These are phyloP conservation scores for Tuctoria greenei DNA, from an alignment of 176 grass and related monocot genomes.

Conservation along the genomic window DNA sequence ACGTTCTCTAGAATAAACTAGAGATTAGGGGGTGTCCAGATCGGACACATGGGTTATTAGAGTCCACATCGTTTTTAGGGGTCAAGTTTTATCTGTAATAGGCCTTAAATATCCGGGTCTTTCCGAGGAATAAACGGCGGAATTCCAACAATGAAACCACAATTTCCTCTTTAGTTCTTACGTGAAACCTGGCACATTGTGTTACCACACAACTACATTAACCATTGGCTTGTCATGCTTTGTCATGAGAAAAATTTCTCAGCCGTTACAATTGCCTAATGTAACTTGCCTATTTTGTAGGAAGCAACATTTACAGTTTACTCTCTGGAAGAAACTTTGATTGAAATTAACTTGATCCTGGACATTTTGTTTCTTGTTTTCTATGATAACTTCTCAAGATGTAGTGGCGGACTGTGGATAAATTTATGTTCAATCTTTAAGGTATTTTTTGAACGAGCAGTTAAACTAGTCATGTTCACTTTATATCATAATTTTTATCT, in stretches of 20 bases:
- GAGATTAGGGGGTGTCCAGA: no score
- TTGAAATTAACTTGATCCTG: constrained; percentile 84
- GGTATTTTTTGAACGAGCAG: constrained; percentile 29
- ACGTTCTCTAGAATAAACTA: no score
- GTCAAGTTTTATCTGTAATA: no score
- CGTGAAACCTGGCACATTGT: not conserved
- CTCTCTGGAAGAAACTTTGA: constrained; percentile 86
- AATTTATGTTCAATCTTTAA: constrained; percentile 70
- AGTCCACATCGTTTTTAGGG: no score
- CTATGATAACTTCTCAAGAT: constrained; percentile 78
- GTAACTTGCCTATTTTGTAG: constrained; percentile 45
- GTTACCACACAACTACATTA: not conserved
- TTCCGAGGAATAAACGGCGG: no score
- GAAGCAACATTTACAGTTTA: constrained; percentile 65
- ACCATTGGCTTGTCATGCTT: not conserved
- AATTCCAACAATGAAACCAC: constrained; percentile 3
- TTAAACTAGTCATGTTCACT: constrained; percentile 10
- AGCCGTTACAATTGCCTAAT: not conserved
- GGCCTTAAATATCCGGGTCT: no score
- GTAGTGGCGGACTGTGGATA: constrained; percentile 71
- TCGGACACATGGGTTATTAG: no score
- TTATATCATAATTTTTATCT: constrained; percentile 28
- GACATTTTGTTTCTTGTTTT: constrained; percentile 84
- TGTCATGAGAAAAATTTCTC: not conserved
- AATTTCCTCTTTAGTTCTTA: not conserved